Percentiles rank a stretch among this genome's conserved stretches.
Evolutionary conservation across 306 rosid genomes (phyloP).

Genomic region (Abrus precatorius): DNA sequence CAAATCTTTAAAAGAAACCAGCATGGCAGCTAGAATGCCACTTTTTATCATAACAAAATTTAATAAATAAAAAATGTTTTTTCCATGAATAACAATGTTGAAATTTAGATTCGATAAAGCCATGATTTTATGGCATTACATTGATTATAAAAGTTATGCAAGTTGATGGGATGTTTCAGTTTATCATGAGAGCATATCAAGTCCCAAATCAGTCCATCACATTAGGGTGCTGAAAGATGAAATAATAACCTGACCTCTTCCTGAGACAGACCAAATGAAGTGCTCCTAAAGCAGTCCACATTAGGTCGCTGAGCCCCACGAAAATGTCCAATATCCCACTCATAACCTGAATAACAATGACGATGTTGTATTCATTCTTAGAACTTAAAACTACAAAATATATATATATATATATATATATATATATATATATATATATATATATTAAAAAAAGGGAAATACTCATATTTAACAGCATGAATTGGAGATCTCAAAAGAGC

Average conservation of each 20-base stretch:
- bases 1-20: slow-evolving; percentile 27
- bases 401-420: neutral
- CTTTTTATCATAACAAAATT: slow-evolving; percentile 1
- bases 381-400: slow-evolving; percentile 41
- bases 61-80: slow-evolving; percentile 7
- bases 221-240: slow-evolving; percentile 34
- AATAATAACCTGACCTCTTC: slow-evolving; percentile 70
- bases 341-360: slow-evolving; percentile 77
- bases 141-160: slow-evolving; percentile 1
- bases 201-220: slow-evolving; percentile 20
- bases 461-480: neutral
- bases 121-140: slow-evolving; percentile 35
- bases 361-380: slow-evolving; percentile 47
- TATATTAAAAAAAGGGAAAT: too few species aligned
- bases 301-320: slow-evolving; percentile 79
- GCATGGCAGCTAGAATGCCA: slow-evolving; percentile 23
- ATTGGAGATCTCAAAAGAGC: slow-evolving; percentile 16
- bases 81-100: neutral
- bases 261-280: slow-evolving; percentile 79
- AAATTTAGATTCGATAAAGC: slow-evolving; percentile 17
- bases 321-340: slow-evolving; percentile 97
- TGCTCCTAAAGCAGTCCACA: slow-evolving; percentile 94
- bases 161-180: slow-evolving; percentile 40
- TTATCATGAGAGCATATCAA: slow-evolving; percentile 32
- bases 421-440: too few species aligned